These are phyloP conservation scores for Diplodia intermedia DNA, from an alignment of 2,329 filamentous ascomycete species.

Conservation along the genomic window DNA sequence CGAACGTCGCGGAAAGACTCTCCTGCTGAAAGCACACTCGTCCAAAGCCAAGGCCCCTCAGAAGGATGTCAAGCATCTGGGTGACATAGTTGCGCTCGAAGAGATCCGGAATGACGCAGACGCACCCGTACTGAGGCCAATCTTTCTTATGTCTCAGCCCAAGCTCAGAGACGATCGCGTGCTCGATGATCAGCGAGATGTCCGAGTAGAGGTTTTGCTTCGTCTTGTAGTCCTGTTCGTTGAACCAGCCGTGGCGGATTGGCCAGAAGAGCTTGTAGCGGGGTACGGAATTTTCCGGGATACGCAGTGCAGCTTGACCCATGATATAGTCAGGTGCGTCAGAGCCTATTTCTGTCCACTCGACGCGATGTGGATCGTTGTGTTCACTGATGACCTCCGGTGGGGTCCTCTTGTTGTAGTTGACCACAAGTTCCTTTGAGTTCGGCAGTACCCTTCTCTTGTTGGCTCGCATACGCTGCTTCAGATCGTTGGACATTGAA, in stretches of 20 bases:
- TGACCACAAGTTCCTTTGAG: conserved; percentile 92
- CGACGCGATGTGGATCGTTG: conserved; percentile 90
- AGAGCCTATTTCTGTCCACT: conserved; percentile 85
- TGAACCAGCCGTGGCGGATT: conserved; percentile 82
- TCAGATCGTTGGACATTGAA: conserved; percentile 84
- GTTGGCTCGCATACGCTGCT: conserved; percentile 87
- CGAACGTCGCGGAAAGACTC: conserved; percentile 91
- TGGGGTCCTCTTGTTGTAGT: conserved; percentile 85
- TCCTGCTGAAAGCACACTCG: conserved; percentile 95
- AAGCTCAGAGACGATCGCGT: conserved; percentile 84
- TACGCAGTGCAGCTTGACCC: conserved; percentile 80
- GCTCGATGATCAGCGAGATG: conserved; percentile 84
- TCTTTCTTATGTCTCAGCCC: conserved; percentile 78
- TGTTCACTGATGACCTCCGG: conserved; percentile 90
- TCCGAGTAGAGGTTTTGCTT: conserved; percentile 84
- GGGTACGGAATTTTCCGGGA: conserved; percentile 87
- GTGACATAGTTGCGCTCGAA: conserved; percentile 95
- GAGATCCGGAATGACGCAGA: conserved; percentile 95
- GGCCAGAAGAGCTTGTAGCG: conserved; percentile 95
- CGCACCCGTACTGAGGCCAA: conserved; percentile 90
- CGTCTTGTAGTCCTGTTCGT: conserved; percentile 85
- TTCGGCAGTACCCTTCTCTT: conserved; percentile 97
- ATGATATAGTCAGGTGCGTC: conserved; percentile 80
- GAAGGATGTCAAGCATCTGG: conserved; percentile 80
- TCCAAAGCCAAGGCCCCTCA: conserved; percentile 88